Conservation (phyloP, 1,284 basidiomycete genomes). For the Austroboletus novae-zelandiae region DNA sequence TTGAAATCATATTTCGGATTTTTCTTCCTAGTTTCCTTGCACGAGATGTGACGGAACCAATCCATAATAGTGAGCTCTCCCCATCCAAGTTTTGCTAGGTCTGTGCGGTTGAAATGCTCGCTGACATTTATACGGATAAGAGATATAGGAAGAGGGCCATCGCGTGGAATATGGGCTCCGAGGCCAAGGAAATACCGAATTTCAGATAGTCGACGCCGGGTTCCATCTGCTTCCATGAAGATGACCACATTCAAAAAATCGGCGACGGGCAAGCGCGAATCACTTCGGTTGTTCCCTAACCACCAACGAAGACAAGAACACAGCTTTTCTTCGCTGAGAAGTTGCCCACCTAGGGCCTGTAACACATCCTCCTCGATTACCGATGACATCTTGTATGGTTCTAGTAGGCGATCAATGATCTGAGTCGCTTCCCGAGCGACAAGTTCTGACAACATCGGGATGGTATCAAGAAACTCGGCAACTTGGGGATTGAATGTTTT, state of each 20-base stretch:
- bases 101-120: slow-evolving; percentile 52
- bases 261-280: slow-evolving; percentile 43
- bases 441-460: slow-evolving; percentile 72
- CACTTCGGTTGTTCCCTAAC: slow-evolving; percentile 38
- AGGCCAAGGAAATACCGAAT: slow-evolving; percentile 58
- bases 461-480: slow-evolving; percentile 70
- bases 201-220: slow-evolving; percentile 45
- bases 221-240: slow-evolving; percentile 38
- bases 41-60: slow-evolving; percentile 72
- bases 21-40: slow-evolving; percentile 38
- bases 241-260: slow-evolving; percentile 62
- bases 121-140: slow-evolving; percentile 70
- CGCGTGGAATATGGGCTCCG: slow-evolving; percentile 26
- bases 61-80: slow-evolving; percentile 70
- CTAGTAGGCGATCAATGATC: slow-evolving; percentile 65
- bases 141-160: slow-evolving; percentile 77
- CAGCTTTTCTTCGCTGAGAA: slow-evolving; percentile 73
- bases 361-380: slow-evolving; percentile 83
- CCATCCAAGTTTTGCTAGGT: slow-evolving; percentile 74
- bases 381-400: slow-evolving; percentile 63
- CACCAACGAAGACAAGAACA: slow-evolving; percentile 86
- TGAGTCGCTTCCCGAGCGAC: slow-evolving; percentile 54
- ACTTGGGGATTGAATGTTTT: slow-evolving; percentile 74
- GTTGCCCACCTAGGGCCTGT: slow-evolving; percentile 65
- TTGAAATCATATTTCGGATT: slow-evolving; percentile 62